Percentiles rank a stretch among this genome's conserved stretches.
Evolutionary conservation across 1,284 basidiomycete genomes (phyloP).

Genomic region (Tilletiopsis washingtonensis): DNA sequence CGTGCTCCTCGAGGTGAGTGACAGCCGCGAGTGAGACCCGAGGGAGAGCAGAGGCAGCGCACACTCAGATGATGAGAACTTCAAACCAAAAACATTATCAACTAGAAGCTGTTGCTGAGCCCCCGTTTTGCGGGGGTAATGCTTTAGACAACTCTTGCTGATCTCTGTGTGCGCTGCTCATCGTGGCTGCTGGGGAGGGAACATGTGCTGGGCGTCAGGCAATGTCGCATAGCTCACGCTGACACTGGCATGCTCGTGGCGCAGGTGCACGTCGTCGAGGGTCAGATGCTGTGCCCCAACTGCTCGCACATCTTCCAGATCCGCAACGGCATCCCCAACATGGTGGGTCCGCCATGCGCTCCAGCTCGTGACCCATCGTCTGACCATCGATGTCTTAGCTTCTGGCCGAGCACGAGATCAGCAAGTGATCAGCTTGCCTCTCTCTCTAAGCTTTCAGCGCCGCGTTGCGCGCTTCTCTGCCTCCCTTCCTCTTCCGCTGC

Average conservation of each 20-base stretch:
- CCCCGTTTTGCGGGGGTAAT: background rate
- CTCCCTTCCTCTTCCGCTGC: no score
- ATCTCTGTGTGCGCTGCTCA: no score
- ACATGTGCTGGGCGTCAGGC: no score
- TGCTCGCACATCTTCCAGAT: conserved; percentile 86
- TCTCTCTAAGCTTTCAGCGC: conserved; percentile 35
- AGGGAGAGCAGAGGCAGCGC: background rate
- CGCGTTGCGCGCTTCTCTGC: no score
- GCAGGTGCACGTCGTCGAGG: conserved; percentile 86
- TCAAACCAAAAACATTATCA: background rate
- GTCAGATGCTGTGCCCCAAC: conserved; percentile 85
- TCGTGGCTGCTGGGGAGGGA: no score
- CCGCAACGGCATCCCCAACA: conserved; percentile 91
- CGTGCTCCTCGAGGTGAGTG: conserved; percentile 75
- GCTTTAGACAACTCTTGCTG: background rate
- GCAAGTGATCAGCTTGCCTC: conserved; percentile 30
- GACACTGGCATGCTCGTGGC: no score
- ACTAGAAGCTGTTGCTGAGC: background rate
- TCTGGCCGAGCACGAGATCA: conserved; percentile 82
- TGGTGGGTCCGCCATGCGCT: conserved; percentile 58
- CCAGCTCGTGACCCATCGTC: conserved; percentile 7
- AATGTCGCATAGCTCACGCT: no score
- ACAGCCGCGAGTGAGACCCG: background rate
- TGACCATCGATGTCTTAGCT: conserved; percentile 61
- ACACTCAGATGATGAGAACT: background rate